These are phyloP conservation scores for Euphorbia neoarborescens DNA, from an alignment of 441 rosid species.

Conservation along the genomic window DNA sequence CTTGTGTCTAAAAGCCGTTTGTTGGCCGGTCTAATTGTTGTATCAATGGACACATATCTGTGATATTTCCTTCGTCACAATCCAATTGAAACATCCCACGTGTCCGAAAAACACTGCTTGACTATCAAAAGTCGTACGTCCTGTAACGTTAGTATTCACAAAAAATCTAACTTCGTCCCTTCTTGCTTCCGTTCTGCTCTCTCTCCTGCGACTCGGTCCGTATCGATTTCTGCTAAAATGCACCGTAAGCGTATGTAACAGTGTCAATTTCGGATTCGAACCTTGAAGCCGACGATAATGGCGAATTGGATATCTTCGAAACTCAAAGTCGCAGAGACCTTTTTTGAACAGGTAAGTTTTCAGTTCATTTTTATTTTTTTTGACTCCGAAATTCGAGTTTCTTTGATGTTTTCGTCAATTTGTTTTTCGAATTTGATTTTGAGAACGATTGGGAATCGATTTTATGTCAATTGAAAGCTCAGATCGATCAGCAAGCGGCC, in stretches of 20 bases:
- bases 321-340: conserved; percentile 88
- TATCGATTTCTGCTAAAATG: conserved; percentile 13
- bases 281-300: conserved; percentile 28
- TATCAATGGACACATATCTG: not conserved
- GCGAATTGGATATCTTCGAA: conserved; percentile 92
- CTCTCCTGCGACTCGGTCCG: conserved; percentile 16
- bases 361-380: not conserved
- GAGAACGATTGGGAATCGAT: conserved; percentile 19
- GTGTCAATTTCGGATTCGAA: not conserved
- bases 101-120: not conserved
- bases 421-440: not conserved
- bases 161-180: conserved; percentile 7
- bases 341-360: conserved; percentile 65
- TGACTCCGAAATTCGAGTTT: conserved; percentile 2
- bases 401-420: not conserved
- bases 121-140: not conserved
- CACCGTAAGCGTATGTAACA: conserved; percentile 3
- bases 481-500: conserved; percentile 96
- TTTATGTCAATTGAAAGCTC: conserved; percentile 21
- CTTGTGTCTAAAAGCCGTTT: not conserved
- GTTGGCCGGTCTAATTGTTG: too few species aligned
- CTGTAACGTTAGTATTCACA: conserved; percentile 5
- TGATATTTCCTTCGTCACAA: not conserved
- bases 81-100: not conserved
- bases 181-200: conserved; percentile 6